Evolutionary conservation across 2,329 filamentous ascomycete species (phyloP), one percentile per base, ranked within the genome.

Genomic region (Helotiales sp.): DNA sequence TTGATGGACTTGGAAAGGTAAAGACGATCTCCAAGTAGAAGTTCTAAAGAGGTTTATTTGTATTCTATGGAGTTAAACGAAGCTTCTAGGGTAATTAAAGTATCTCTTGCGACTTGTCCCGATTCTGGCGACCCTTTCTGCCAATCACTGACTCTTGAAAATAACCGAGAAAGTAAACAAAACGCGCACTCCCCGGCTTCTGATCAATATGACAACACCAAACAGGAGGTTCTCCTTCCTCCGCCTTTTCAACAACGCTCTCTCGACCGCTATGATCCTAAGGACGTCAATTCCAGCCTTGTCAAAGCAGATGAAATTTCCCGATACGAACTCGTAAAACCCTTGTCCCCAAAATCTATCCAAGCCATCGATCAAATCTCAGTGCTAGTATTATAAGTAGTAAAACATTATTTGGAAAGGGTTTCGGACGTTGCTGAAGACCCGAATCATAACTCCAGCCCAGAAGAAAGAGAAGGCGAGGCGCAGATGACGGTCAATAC

Each of bases 271-370:
- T 66, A 70, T 37, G 59, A 70, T 61, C 40, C 64, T 24, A 69
- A 69, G 52, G 72, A 72, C 30, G 64, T 72, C 7, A 54, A 73
- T 34, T 68, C 73, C 11, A 58, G 43, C 7, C 62, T 70, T 11
- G 30, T 30, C 20, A 68, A 74, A 60, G 67, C 68, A 6, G 70
- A 74, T 30, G 32, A 49, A 24, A 67, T 74, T 52, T 55, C 72
- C 57, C 45, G 26, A 17, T 71, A 71, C 24, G 71, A 75, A 45
- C 68, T 69, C 24, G 40, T 26, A 2, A 61, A 66, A n/a, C 15
- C 63, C 65, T 0, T 13, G 65, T 10, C 69, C 70, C 1, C 49
- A 57, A n/a, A n/a, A n/a, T n/a, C 17, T 67, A 71, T 26, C 68
- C 73, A 8, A 50, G 57, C 45, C 50, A 64, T n/a, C 45, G 61